phyloP scores from a whole-genome alignment of 306 rosid species.

The Vicia faba region DNA sequence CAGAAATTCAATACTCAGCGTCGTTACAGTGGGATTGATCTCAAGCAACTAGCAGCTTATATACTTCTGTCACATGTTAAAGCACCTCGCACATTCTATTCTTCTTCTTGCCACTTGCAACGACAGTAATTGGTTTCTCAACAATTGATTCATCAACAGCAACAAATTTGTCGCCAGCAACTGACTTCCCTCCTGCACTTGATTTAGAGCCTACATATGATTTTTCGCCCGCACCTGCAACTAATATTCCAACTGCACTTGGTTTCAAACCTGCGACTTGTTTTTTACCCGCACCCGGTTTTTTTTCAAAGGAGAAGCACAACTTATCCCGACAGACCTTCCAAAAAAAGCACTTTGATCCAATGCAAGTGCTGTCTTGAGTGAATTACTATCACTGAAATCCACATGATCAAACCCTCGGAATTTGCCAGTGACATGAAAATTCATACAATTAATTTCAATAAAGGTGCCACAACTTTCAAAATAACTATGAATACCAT shows the following conservation, averaged over 20 bases:
- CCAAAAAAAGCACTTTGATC: conserved; percentile 67
- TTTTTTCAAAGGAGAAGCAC: conserved; percentile 80
- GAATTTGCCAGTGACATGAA: conserved; percentile 91
- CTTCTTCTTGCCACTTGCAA: conserved; percentile 62
- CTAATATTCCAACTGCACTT: conserved; percentile 1
- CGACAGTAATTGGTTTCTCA: conserved; percentile 34
- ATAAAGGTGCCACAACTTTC: conserved; percentile 88
- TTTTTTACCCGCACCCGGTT: conserved; percentile 24
- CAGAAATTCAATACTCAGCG: too few species aligned
- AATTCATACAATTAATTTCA: conserved; percentile 84
- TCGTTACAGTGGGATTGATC: too few species aligned
- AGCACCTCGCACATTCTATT: conserved; percentile 86
- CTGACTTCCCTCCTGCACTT: not conserved
- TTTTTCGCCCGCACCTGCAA: too few species aligned
- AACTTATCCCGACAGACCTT: conserved; percentile 74
- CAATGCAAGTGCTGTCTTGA: conserved; percentile 64
- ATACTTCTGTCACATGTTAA: too few species aligned
- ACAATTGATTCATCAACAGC: not conserved
- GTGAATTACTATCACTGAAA: conserved; percentile 62
- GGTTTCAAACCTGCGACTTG: not conserved
- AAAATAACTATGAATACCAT: conserved; percentile 83
- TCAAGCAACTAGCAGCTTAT: too few species aligned
- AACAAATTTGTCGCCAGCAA: not conserved
- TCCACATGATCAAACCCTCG: conserved; percentile 85
- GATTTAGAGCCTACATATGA: too few species aligned